Evolutionary conservation across 177 flowering plant genomes (phyloP).

Genomic region (Vitis hybrid): DNA sequence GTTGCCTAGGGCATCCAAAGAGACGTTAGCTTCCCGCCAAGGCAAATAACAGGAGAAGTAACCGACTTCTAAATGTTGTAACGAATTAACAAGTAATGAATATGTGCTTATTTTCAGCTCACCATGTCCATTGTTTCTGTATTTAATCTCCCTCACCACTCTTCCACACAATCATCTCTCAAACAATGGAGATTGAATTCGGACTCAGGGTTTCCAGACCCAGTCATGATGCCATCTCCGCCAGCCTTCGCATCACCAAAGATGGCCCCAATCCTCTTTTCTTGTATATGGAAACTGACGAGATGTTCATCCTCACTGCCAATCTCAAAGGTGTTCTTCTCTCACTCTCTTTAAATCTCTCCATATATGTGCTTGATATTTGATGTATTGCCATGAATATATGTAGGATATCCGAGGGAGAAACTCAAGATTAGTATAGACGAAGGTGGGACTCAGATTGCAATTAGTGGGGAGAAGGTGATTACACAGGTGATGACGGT

Average conservation of each 20-base stretch:
- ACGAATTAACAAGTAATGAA: constrained; percentile 27
- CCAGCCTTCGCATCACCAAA: constrained; percentile 37
- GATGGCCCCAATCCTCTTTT: constrained; percentile 35
- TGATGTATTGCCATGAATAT: background rate
- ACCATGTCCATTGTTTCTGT: no score
- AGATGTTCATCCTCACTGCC: constrained; percentile 45
- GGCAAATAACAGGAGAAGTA: constrained; percentile 18
- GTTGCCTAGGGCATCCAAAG: constrained; percentile 1
- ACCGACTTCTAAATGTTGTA: constrained; percentile 8
- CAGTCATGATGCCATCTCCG: constrained; percentile 22
- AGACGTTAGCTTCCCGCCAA: constrained; percentile 29
- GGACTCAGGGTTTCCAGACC: constrained; percentile 26
- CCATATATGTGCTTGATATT: background rate
- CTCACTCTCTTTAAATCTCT: background rate
- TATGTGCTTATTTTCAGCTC: constrained; percentile 13
- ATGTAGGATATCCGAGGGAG: constrained; percentile 38
- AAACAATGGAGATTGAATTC: constrained; percentile 64
- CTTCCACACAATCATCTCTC: no score
- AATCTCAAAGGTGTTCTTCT: constrained; percentile 37
- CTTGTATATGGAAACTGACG: constrained; percentile 36
- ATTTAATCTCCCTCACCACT: background rate
- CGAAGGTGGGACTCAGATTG: constrained; percentile 36
- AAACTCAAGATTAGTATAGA: constrained; percentile 39
- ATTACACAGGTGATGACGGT: constrained; percentile 11
- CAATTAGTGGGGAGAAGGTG: constrained; percentile 36